Base-by-base conservation (phyloP, 306 rosid genomes). In the Vigna nakashimae region DNA sequence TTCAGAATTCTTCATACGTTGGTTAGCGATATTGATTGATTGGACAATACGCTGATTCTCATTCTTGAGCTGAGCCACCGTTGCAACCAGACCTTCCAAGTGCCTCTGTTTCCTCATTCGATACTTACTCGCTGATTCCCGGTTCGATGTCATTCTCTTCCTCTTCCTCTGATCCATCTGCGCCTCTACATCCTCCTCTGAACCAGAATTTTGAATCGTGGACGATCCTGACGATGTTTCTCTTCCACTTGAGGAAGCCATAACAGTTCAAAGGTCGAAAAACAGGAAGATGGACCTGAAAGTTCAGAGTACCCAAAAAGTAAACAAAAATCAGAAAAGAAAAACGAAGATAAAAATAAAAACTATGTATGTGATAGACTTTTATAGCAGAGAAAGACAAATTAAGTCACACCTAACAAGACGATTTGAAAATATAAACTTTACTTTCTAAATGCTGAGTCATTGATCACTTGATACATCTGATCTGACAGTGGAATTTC, bases 131-230 rank as follows among this genome's bases (percentile, higher is more conserved):
- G 98, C 98, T 0, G 98, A 94, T 77, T 91, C 98, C 0, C 94
- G 86, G 38, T 94, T 94, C 0, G 98, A 94, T 46, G 89, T 56
- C 98, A 94, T 94, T 73, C 98, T 87, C 85, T 94, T 94, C 65
- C 98, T 86, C 76, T 94, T 94, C 53, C 97, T 85, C 79, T 86
- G 87, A 75, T 91, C 93, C 90, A 90, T 86, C 82, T 87, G 22
- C 3, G 36, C 88, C 82, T 55, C 80, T 67, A 79, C 30, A 1
- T 90, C 91, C 45, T 84, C 92, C 46, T 90, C 98, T 2, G 91
- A 91, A 13, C 94, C 94, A 0, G 92, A 92, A 82, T 80, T 92
- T 63, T 71, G 93, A 28, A 59, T 3, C 82, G 74, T 82, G 0
- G 92, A 88, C 2, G 92, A 88, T 20, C 89, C 94, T 30, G 94